phyloP scores from a whole-genome alignment of 306 rosid genomes.

The Lablab purpureus region DNA sequence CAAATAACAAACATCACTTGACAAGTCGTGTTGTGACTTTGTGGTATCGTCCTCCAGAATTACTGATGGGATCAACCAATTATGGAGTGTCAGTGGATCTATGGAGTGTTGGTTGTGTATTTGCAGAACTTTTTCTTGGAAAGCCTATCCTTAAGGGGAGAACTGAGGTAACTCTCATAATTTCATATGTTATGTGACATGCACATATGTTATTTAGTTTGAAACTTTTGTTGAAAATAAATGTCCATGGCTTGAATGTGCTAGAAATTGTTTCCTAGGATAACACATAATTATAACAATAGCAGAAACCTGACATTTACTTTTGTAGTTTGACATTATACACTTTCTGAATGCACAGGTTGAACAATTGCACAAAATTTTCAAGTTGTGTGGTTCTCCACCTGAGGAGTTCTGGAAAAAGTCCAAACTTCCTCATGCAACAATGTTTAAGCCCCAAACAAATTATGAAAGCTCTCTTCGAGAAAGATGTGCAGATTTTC shows the following conservation, averaged over 20 bases:
- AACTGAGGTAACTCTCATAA: conserved; percentile 76
- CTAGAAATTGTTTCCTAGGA: neutral
- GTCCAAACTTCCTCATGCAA: conserved; percentile 83
- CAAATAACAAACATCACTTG: conserved; percentile 65
- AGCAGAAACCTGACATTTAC: neutral
- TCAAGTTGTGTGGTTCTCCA: conserved; percentile 95
- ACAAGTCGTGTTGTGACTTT: conserved; percentile 96
- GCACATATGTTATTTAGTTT: neutral
- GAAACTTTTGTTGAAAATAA: neutral
- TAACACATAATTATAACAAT: neutral
- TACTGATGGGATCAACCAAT: conserved; percentile 90
- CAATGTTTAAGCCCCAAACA: conserved; percentile 89
- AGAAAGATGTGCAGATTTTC: conserved; percentile 73
- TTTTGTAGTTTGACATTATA: conserved; percentile 18
- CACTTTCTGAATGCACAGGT: conserved; percentile 59
- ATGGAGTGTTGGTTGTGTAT: conserved; percentile 97
- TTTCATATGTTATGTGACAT: neutral
- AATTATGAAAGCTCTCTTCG: conserved; percentile 69
- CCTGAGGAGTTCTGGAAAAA: conserved; percentile 89
- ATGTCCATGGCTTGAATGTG: conserved; percentile 12
- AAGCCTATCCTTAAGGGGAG: conserved; percentile 95
- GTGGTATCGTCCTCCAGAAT: conserved; percentile 99
- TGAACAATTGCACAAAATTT: conserved; percentile 93
- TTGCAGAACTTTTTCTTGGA: conserved; percentile 82
- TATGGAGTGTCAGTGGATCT: conserved; percentile 91